These are phyloP conservation scores for Avicennia marina DNA, from an alignment of 257 asterid species.

Conservation along the genomic window DNA sequence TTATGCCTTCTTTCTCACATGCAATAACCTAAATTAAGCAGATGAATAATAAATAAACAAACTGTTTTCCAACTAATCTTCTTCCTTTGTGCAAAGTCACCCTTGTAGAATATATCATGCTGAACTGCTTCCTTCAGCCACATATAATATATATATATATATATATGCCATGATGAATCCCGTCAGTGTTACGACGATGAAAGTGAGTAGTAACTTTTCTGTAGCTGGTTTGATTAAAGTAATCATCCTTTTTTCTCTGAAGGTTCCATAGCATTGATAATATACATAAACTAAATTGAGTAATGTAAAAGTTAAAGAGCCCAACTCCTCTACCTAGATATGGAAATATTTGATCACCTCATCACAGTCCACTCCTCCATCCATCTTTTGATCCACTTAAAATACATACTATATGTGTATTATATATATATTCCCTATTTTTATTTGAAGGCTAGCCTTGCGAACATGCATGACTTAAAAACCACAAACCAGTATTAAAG, in stretches of 20 bases:
- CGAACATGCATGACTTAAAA: no score
- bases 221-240: background rate
- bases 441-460: no score
- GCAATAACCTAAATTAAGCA: background rate
- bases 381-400: no score
- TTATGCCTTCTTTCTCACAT: background rate
- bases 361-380: no score
- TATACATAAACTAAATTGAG: background rate
- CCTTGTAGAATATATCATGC: constrained; percentile 3
- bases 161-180: no score
- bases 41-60: background rate
- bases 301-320: background rate
- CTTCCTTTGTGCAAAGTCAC: background rate
- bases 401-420: no score
- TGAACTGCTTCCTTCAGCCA: background rate
- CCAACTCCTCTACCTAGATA: background rate
- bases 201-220: no score
- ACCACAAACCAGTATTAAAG: no score
- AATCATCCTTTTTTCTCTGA: background rate
- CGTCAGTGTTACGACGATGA: no score
- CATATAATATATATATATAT: no score
- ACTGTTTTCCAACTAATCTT: constrained; percentile 11
- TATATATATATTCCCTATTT: no score
- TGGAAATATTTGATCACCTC: background rate
- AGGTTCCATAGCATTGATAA: background rate